Conservation (phyloP, 768 basidiomycete species). For the Pleurotus ostreatus region DNA sequence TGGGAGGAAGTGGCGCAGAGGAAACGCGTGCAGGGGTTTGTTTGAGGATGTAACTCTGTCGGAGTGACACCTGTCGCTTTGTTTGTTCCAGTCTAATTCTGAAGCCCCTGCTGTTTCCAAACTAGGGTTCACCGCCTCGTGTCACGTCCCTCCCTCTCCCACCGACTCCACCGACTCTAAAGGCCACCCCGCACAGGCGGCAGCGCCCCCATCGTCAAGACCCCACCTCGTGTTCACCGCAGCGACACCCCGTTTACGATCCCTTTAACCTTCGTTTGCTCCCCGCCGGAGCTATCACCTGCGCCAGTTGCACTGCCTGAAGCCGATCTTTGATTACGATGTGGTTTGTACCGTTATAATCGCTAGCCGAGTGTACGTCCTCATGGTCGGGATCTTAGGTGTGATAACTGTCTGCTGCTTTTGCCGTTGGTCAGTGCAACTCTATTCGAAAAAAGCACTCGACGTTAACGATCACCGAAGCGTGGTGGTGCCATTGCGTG, state of each 20-base stretch:
- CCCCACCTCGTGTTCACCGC: not conserved
- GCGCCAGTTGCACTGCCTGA: not conserved
- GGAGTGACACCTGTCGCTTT: not conserved
- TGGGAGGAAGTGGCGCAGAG: not conserved
- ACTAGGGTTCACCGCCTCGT: slow-evolving; percentile 2
- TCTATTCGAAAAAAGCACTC: slow-evolving; percentile 19
- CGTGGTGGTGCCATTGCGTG: slow-evolving; percentile 71
- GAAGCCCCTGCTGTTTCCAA: not conserved
- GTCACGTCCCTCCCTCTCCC: not conserved
- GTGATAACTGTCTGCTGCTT: slow-evolving; percentile 75
- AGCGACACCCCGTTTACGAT: slow-evolving; percentile 13
- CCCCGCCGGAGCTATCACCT: not conserved
- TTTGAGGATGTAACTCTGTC: slow-evolving; percentile 3
- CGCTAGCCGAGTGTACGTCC: slow-evolving; percentile 13
- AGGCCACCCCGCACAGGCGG: slow-evolving; percentile 4
- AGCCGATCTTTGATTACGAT: slow-evolving; percentile 13
- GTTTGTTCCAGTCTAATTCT: slow-evolving; percentile 6
- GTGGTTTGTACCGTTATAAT: slow-evolving; percentile 24
- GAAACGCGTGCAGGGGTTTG: not conserved
- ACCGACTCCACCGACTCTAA: slow-evolving; percentile 1
- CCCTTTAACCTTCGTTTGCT: not conserved
- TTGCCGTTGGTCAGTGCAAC: slow-evolving; percentile 57
- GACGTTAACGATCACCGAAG: slow-evolving; percentile 33
- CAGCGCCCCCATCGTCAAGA: not conserved
- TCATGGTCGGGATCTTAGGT: slow-evolving; percentile 38